Percentiles rank a stretch among this genome's conserved stretches.
Evolutionary conservation across 1,284 basidiomycete species (phyloP).

Genomic region (Athelia sp.): DNA sequence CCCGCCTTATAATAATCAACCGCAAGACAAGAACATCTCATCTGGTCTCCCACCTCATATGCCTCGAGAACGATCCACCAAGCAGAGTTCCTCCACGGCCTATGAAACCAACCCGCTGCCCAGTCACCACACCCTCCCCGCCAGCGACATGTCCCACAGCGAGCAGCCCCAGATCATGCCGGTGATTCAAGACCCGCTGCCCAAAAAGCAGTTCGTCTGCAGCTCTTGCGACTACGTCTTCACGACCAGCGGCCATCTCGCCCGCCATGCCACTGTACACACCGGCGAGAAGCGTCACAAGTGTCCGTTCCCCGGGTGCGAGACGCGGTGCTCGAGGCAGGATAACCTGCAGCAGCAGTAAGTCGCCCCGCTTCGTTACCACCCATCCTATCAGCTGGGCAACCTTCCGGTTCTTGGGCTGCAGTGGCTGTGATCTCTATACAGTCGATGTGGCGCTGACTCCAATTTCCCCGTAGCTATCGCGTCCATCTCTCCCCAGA

Average conservation of each 20-base stretch:
- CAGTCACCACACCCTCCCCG: neutral
- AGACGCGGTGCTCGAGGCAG: slow-evolving; percentile 74
- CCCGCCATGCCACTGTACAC: slow-evolving; percentile 76
- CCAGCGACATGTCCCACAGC: neutral
- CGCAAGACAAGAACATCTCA: too few species aligned
- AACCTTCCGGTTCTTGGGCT: neutral
- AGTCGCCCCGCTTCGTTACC: slow-evolving; percentile 22
- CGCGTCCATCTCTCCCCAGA: slow-evolving; percentile 71
- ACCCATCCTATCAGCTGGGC: neutral
- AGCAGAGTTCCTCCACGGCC: neutral
- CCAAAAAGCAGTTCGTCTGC: slow-evolving; percentile 62
- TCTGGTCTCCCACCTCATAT: neutral
- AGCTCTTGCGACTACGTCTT: slow-evolving; percentile 66
- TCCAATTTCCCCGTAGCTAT: slow-evolving; percentile 39
- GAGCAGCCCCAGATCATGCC: slow-evolving; percentile 2
- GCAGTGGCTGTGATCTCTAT: slow-evolving; percentile 1
- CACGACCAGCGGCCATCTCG: slow-evolving; percentile 80
- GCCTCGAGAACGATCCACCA: neutral
- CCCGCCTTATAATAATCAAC: too few species aligned
- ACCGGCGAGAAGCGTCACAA: slow-evolving; percentile 80
- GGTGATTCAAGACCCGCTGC: slow-evolving; percentile 9
- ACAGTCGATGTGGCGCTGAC: slow-evolving; percentile 1
- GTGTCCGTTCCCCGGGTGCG: slow-evolving; percentile 79
- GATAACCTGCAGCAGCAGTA: slow-evolving; percentile 83
- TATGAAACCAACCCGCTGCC: neutral